Conservation (phyloP, 1,284 basidiomycete genomes). For the Cerrena zonata region DNA sequence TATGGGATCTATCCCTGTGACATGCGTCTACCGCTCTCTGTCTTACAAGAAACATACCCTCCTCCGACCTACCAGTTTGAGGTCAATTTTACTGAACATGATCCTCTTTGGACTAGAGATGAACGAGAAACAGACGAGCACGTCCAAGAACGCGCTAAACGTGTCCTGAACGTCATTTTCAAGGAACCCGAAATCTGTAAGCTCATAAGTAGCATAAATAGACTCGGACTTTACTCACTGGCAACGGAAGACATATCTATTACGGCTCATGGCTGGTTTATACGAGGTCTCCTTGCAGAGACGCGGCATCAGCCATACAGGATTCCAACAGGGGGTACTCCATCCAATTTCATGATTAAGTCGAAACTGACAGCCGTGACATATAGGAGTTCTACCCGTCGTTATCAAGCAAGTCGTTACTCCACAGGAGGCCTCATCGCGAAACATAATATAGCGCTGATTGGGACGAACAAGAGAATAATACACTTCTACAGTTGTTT, state of each 20-base stretch:
- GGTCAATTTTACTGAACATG: conserved; percentile 63
- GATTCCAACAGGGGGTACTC: conserved; percentile 57
- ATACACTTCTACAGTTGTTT: too few relatives aligned
- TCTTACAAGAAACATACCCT: conserved; percentile 47
- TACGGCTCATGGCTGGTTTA: conserved; percentile 59
- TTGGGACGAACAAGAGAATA: too few relatives aligned
- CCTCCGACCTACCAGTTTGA: conserved; percentile 60
- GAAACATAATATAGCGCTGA: too few relatives aligned
- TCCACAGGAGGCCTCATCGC: too few relatives aligned
- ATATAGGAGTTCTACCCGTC: conserved; percentile 4
- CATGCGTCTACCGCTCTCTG: conserved; percentile 49
- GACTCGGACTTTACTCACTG: not conserved
- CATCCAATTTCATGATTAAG: not conserved
- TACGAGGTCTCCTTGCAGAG: conserved; percentile 45
- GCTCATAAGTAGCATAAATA: not conserved
- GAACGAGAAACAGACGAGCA: conserved; percentile 60
- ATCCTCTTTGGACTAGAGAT: conserved; percentile 62
- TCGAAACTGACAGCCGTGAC: not conserved
- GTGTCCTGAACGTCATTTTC: conserved; percentile 64
- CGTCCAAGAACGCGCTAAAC: conserved; percentile 47
- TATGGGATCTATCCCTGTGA: conserved; percentile 74
- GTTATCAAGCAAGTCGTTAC: conserved; percentile 5
- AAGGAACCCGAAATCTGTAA: conserved; percentile 16
- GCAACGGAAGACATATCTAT: conserved; percentile 49
- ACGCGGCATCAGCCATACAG: conserved; percentile 38